Evolutionary conservation across 2,329 filamentous ascomycete species (phyloP).

Genomic region (Penicillium sp.): DNA sequence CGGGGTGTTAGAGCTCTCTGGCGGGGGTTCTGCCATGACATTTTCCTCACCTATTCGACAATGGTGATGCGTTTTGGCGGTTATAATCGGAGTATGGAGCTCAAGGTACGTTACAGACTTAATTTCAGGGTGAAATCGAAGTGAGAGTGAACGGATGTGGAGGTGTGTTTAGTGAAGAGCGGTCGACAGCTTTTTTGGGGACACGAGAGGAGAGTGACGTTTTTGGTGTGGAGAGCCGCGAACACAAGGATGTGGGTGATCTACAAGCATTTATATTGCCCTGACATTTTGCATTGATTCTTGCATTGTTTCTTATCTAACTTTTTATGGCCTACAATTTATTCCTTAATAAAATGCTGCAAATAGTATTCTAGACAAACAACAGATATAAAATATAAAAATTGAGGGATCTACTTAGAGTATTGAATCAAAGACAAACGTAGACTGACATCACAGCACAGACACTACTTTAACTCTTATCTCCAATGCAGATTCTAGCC

Average conservation of each 20-base stretch:
- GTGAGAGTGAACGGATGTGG: not conserved
- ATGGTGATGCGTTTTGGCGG: not conserved
- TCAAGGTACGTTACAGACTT: not conserved
- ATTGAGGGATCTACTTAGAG: not conserved
- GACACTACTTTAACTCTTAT: not conserved
- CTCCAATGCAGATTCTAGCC: not conserved
- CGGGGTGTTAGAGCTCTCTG: slow-evolving; percentile 43
- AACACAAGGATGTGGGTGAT: no score
- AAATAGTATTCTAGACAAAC: not conserved
- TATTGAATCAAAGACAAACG: not conserved
- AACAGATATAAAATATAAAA: not conserved
- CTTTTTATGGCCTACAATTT: no score
- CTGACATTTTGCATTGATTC: no score
- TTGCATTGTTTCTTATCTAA: no score
- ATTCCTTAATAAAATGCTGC: no score
- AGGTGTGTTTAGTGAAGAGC: slow-evolving; percentile 1
- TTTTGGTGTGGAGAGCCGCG: slow-evolving; percentile 14
- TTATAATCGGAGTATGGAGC: no score
- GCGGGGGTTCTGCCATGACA: slow-evolving; percentile 45
- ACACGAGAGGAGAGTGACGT: slow-evolving; percentile 21
- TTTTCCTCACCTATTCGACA: slow-evolving; percentile 28
- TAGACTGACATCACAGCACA: not conserved
- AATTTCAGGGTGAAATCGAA: not conserved
- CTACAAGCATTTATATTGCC: no score
- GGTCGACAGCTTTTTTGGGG: slow-evolving; percentile 20